These are phyloP conservation scores for Vachellia collinsii DNA, from an alignment of 306 rosid species.

Conservation along the genomic window DNA sequence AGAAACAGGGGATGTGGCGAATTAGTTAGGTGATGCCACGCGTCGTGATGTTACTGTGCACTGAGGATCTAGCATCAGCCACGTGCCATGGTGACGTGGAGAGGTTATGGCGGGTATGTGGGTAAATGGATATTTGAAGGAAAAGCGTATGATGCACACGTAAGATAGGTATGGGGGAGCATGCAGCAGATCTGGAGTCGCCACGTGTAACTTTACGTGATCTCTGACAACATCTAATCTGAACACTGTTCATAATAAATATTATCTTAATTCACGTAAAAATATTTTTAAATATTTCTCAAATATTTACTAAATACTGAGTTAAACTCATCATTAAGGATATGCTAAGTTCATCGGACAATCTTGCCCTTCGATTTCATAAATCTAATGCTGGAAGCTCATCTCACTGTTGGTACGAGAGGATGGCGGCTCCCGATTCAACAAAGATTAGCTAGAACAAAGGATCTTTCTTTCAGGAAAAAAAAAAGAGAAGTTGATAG, in stretches of 20 bases:
- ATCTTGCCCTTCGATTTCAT: too few relatives aligned
- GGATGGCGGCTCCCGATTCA: too few relatives aligned
- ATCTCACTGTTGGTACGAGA: too few relatives aligned
- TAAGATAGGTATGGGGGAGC: not conserved
- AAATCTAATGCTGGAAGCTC: too few relatives aligned
- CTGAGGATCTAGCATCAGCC: not conserved
- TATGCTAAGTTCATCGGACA: too few relatives aligned
- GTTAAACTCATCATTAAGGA: too few relatives aligned
- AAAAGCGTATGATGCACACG: conserved; percentile 14
- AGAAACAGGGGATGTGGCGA: not conserved
- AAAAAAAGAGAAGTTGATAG: too few relatives aligned
- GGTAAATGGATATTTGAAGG: not conserved
- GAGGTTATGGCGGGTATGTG: not conserved
- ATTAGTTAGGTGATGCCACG: conserved; percentile 20
- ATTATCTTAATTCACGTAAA: too few relatives aligned
- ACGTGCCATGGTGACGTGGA: conserved; percentile 44
- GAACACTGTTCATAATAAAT: not conserved
- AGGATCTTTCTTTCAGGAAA: too few relatives aligned
- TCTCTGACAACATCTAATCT: not conserved
- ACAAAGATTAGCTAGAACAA: too few relatives aligned
- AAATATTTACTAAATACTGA: too few relatives aligned
- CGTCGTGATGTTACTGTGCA: conserved; percentile 25
- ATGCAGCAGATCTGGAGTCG: conserved; percentile 17
- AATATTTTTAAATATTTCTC: too few relatives aligned
- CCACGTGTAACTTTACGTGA: conserved; percentile 39